These are phyloP conservation scores for Byssoonygena ceratinophila DNA, from an alignment of 2,329 filamentous ascomycete species.

Conservation along the genomic window DNA sequence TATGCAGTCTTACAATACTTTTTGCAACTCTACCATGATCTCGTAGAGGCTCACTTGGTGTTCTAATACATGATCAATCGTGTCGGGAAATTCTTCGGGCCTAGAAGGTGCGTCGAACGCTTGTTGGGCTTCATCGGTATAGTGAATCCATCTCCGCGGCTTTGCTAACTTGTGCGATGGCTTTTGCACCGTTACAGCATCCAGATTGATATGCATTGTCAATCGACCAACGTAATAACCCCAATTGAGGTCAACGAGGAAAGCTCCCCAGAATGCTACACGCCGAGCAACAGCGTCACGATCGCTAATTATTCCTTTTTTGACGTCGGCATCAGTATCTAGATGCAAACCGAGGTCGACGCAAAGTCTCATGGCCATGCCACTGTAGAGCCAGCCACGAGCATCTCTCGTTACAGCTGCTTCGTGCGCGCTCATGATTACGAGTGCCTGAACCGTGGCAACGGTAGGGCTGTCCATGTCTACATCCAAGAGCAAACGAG, in stretches of 20 bases:
- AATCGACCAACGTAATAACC: slow-evolving; percentile 17
- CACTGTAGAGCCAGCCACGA: slow-evolving; percentile 32
- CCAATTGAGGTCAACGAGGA: slow-evolving; percentile 21
- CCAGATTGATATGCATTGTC: slow-evolving; percentile 14
- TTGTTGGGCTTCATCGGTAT: slow-evolving; percentile 8
- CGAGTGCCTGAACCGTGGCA: slow-evolving; percentile 34
- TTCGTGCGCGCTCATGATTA: slow-evolving; percentile 32
- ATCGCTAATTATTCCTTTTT: slow-evolving; percentile 18
- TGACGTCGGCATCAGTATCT: slow-evolving; percentile 19
- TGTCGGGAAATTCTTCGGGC: slow-evolving; percentile 8
- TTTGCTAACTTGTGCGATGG: slow-evolving; percentile 7
- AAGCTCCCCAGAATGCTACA: slow-evolving; percentile 26
- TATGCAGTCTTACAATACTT: slow-evolving; percentile 14
- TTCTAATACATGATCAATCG: slow-evolving; percentile 15
- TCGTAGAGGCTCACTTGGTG: slow-evolving; percentile 15
- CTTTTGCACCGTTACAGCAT: slow-evolving; percentile 11
- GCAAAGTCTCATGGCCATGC: slow-evolving; percentile 29
- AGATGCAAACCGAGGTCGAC: slow-evolving; percentile 27
- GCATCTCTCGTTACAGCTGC: slow-evolving; percentile 28
- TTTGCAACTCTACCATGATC: slow-evolving; percentile 16
- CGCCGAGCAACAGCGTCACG: slow-evolving; percentile 23
- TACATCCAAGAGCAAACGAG: slow-evolving; percentile 24
- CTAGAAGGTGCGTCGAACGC: not conserved
- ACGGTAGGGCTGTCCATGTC: slow-evolving; percentile 34
- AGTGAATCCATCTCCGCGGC: slow-evolving; percentile 4